Conservation (phyloP, 2,329 filamentous ascomycete species). For the Fusarium staphyleae region DNA sequence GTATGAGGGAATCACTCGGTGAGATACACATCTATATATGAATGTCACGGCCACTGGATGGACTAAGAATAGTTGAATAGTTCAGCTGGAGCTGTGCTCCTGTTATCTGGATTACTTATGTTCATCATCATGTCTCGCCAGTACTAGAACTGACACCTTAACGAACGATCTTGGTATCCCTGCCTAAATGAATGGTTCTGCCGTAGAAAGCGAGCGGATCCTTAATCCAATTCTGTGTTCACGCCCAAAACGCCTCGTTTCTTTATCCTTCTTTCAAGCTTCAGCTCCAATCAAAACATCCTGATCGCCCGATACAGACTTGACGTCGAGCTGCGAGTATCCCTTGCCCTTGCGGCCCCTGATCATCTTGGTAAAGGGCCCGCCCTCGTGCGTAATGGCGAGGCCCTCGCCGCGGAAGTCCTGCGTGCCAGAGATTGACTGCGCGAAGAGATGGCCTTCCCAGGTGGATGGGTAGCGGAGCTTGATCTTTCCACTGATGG, state of each 20-base stretch:
- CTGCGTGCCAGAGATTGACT: conserved; percentile 52
- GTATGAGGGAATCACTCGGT: background rate
- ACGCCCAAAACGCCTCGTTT: conserved; percentile 15
- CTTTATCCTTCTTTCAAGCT: background rate
- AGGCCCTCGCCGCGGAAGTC: conserved; percentile 53
- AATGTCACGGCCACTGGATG: conserved; percentile 15
- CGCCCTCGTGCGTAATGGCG: conserved; percentile 45
- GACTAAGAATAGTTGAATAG: conserved; percentile 8
- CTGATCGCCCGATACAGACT: conserved; percentile 44
- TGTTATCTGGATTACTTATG: conserved; percentile 12
- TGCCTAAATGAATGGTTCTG: conserved; percentile 20
- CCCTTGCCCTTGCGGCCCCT: conserved; percentile 53
- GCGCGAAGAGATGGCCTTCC: conserved; percentile 54
- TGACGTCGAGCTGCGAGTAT: conserved; percentile 44
- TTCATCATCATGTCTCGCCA: background rate
- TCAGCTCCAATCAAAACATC: conserved; percentile 39
- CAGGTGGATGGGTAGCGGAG: conserved; percentile 58
- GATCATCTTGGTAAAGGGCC: conserved; percentile 42
- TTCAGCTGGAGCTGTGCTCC: conserved; percentile 26
- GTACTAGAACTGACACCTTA: conserved; percentile 6
- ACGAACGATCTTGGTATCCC: conserved; percentile 22
- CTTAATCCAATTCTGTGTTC: background rate
- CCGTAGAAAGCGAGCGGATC: background rate
- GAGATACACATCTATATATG: conserved; percentile 24
- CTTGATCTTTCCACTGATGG: conserved; percentile 53